Conservation (phyloP, 2,329 filamentous ascomycete genomes). For the Nemania bipapillata region DNA sequence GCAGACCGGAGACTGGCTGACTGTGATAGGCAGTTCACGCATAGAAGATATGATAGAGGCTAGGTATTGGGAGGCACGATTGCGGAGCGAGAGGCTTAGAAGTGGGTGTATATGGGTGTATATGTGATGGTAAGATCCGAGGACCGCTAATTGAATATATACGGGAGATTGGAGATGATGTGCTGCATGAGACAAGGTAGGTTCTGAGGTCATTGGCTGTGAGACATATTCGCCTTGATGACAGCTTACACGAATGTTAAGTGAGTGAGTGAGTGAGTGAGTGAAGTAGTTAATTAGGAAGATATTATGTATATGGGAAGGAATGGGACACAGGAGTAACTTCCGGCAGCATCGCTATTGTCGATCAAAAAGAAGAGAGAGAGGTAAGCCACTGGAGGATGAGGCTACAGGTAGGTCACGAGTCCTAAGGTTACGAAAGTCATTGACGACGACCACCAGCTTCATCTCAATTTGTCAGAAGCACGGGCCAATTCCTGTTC, state of each 20-base stretch:
- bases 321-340: neutral
- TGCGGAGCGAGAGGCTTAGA: constrained; percentile 35
- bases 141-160: constrained; percentile 3
- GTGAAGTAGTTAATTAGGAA: neutral
- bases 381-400: neutral
- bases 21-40: too few species aligned
- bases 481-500: constrained; percentile 25
- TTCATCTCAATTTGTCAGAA: constrained; percentile 23
- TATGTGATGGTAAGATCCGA: constrained; percentile 5
- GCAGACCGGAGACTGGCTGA: constrained; percentile 8
- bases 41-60: neutral
- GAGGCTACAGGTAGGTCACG: constrained; percentile 29
- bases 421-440: constrained; percentile 21
- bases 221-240: neutral
- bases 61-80: constrained; percentile 21
- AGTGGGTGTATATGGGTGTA: constrained; percentile 9
- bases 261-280: neutral
- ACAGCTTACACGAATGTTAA: neutral
- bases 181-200: constrained; percentile 13
- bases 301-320: neutral
- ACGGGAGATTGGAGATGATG: constrained; percentile 4
- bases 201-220: neutral
- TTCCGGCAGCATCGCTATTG: neutral
- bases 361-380: neutral
- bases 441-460: neutral